Conservation (phyloP, 495 filamentous ascomycete genomes). For the Penicillium canescens region DNA sequence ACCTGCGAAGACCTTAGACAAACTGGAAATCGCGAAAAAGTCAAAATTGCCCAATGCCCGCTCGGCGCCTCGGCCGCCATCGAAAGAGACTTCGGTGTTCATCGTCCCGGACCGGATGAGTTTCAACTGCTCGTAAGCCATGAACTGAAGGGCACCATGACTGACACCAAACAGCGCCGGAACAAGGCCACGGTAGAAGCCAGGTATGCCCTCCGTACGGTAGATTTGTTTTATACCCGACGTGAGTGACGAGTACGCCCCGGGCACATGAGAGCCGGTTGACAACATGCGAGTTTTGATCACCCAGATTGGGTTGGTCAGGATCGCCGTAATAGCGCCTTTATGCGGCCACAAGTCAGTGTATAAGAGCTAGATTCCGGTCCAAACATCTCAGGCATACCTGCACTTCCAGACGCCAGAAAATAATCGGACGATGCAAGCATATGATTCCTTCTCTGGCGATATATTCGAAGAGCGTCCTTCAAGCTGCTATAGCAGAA, state of each 20-base stretch:
- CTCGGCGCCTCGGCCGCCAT: slow-evolving; percentile 6
- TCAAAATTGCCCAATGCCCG: slow-evolving; percentile 68
- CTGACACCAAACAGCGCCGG: slow-evolving; percentile 87
- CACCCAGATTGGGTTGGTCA: slow-evolving; percentile 98
- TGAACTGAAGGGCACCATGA: slow-evolving; percentile 94
- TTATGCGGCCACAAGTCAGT: background rate
- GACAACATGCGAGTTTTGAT: slow-evolving; percentile 97
- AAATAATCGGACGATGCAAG: slow-evolving; percentile 82
- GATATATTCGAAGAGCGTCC: slow-evolving; percentile 34
- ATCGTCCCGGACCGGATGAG: slow-evolving; percentile 42
- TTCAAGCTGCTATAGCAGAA: slow-evolving; percentile 65
- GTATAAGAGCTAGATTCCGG: background rate
- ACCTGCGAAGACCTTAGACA: slow-evolving; percentile 86
- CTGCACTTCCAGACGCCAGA: slow-evolving; percentile 73
- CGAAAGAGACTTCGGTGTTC: background rate
- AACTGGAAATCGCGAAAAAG: slow-evolving; percentile 71
- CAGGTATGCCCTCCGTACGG: slow-evolving; percentile 65
- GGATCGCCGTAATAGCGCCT: slow-evolving; percentile 69
- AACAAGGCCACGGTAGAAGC: slow-evolving; percentile 82
- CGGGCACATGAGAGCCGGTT: slow-evolving; percentile 66
- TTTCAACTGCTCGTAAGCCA: slow-evolving; percentile 90
- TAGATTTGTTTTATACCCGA: slow-evolving; percentile 67
- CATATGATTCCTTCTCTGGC: slow-evolving; percentile 12
- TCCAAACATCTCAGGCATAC: slow-evolving; percentile 32
- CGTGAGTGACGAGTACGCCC: slow-evolving; percentile 78